Base-by-base conservation (phyloP, 1,284 basidiomycete genomes). In the Paramarasmius palmivorus region DNA sequence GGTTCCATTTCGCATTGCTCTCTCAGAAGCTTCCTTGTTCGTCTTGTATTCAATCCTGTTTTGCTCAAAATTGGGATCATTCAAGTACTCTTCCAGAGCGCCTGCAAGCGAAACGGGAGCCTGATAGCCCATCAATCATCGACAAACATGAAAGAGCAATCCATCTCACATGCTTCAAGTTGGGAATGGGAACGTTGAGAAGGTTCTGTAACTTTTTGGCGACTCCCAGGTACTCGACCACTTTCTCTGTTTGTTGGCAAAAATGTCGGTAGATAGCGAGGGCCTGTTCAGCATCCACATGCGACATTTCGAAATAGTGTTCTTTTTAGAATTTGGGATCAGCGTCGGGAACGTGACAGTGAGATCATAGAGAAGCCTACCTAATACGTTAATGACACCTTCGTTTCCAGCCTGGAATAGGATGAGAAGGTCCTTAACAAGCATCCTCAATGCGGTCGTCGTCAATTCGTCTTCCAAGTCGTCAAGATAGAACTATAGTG, bases 261-360 rank as follows among this genome's bases (percentile, higher is more conserved):
- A 99, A 99, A 58, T 90, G 84, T 56, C 93, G 92, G 75, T 99
- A 99, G 58, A 98, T 88, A 29, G 78, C 75, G 32, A 99, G 82
- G 2, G 97, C 91, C 35, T 91, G 85, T 51, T 84, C 77, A 0
- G 96, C 97, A 68, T 99, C 96, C 20, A 88, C 73, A 61, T 92
- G 90, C 3, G 94, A 93, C 97, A 99, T 99, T 67, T 98, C 96
- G 66, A 99, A 98, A 73, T 98, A 99, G 73, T 97, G 92, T 67
- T 98, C 97, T 92, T 60, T n/a, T 32, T 51, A 40, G 52, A 40
- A 55, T 57, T 56, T 12, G 42, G 17, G 46, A 29, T 25, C 51
- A 49, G 35, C 37, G 35, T 25, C 37, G 32, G 25, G 44, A 22
- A 45, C 23, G 41, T 25, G 39, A 36, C 34, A 14, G 29, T 37